These are phyloP conservation scores for Obelidium mucronatum DNA, from an alignment of 192 early-diverging fungal genomes.

Conservation along the genomic window DNA sequence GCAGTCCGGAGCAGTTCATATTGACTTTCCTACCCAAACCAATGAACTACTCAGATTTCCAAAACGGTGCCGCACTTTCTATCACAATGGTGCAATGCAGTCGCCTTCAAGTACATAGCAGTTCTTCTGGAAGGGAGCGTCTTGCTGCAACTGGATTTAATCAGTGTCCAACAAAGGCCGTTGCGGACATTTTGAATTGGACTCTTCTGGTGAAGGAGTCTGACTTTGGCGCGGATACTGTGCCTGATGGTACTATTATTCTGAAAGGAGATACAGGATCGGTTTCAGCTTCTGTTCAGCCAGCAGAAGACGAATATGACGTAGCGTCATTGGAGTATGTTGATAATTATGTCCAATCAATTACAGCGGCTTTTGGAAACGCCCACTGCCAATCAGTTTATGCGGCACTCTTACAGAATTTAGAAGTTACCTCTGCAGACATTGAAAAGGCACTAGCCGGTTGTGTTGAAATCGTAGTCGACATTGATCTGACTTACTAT, in stretches of 20 bases:
- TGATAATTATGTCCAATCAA: conserved; percentile 3
- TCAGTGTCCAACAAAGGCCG: not conserved
- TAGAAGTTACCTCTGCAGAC: conserved; percentile 36
- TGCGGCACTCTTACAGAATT: conserved; percentile 46
- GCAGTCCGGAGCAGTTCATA: conserved; percentile 39
- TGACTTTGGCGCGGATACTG: not conserved
- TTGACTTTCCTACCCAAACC: conserved; percentile 43
- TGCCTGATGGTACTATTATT: conserved; percentile 10
- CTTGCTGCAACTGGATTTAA: conserved; percentile 16
- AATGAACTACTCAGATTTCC: not conserved
- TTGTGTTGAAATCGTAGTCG: conserved; percentile 40
- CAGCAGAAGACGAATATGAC: not conserved
- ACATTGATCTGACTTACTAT: conserved; percentile 52
- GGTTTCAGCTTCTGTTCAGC: not conserved
- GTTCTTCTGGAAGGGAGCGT: conserved; percentile 24
- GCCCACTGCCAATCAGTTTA: conserved; percentile 50
- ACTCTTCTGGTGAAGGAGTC: not conserved
- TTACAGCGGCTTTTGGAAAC: conserved; percentile 24
- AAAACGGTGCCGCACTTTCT: conserved; percentile 3
- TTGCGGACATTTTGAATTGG: not conserved
- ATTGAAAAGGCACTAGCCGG: conserved; percentile 37
- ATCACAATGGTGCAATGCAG: conserved; percentile 42
- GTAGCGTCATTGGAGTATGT: conserved; percentile 4
- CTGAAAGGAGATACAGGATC: conserved; percentile 7
- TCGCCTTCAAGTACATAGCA: conserved; percentile 23